Evolutionary conservation across 257 asterid species (phyloP), one percentile per base, ranked within the genome.

Genomic region (Mitragyna speciosa): DNA sequence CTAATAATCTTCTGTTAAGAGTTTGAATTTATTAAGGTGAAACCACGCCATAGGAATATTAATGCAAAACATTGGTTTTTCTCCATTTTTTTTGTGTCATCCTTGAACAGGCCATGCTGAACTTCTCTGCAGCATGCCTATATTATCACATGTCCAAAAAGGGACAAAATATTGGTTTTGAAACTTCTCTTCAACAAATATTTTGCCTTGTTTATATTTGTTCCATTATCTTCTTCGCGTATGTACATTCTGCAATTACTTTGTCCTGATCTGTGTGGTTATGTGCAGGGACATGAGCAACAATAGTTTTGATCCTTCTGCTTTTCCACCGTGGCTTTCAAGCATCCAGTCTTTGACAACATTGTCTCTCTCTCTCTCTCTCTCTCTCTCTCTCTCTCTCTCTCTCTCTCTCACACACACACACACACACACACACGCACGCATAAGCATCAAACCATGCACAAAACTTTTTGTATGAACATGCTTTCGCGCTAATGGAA

Each of bases 221-320:
- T 69, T 12, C 12, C 74, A 70, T 70, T 41, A 33, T 75, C 70
- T 11, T 52, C 22, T 31, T 36, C 41, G 2, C 43, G 77, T 20
- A 52, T 24, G 31, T 31, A 31, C 33, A 20, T 51, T 69, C 16
- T 80, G 54, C 58, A 64, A 72, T 24, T 56, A 49, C 12, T 59
- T 41, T 58, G 31, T 63, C 39, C 56, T 73, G 8, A 65, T 77
- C 43, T 12, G 1, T 61, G 17, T 67, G 78, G n/a, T 81, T 74
- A 80, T 78, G 81, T 84, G 76, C 97, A 94, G 98, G 97, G 97
- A 92, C 80, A 83, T 91, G 93, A 92, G 98, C 89, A 94, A 92
- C 72, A 94, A 91, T 76, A 92, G 88, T 88, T 94, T 94, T 72
- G 72, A 75, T 52, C 87, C 89, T 75, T 89, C 97, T 51, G 77